These are phyloP conservation scores for Thymus mandschuricus DNA, from an alignment of 257 asterid species.

Conservation along the genomic window DNA sequence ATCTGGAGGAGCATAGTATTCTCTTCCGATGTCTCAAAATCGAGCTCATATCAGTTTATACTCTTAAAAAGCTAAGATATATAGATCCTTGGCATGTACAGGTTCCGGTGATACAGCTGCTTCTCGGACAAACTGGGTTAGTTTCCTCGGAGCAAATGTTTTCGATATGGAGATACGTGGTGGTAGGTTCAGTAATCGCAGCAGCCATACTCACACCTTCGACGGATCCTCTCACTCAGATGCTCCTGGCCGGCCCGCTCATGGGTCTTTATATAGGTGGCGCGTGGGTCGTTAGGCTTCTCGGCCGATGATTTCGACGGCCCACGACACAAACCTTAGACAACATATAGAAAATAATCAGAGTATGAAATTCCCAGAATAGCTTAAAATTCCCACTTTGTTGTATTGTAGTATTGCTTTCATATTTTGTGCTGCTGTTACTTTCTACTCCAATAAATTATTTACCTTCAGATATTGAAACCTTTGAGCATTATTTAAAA, in stretches of 20 bases:
- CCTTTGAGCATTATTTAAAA: no score
- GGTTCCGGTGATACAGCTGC: conserved; percentile 98
- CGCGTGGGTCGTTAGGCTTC: conserved; percentile 76
- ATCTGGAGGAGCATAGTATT: no score
- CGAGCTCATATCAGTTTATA: background rate
- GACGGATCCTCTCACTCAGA: conserved; percentile 94
- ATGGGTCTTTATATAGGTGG: conserved; percentile 96
- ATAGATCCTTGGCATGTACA: conserved; percentile 25
- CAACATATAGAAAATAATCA: background rate
- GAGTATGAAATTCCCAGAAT: background rate
- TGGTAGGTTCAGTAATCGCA: conserved; percentile 97
- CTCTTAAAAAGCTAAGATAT: background rate
- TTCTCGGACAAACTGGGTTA: conserved; percentile 92
- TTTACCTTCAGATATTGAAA: background rate
- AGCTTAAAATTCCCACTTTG: background rate
- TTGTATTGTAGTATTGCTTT: conserved; percentile 5
- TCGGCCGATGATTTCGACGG: conserved; percentile 52
- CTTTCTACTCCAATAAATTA: background rate
- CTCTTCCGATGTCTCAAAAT: background rate
- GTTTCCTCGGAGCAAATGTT: conserved; percentile 94
- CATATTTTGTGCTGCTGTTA: background rate
- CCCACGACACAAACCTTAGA: background rate
- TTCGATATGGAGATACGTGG: conserved; percentile 98
- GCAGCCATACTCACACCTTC: conserved; percentile 99
- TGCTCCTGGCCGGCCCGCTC: conserved; percentile 93